These are phyloP conservation scores for Morella rubra DNA, from an alignment of 306 rosid genomes.

Conservation along the genomic window DNA sequence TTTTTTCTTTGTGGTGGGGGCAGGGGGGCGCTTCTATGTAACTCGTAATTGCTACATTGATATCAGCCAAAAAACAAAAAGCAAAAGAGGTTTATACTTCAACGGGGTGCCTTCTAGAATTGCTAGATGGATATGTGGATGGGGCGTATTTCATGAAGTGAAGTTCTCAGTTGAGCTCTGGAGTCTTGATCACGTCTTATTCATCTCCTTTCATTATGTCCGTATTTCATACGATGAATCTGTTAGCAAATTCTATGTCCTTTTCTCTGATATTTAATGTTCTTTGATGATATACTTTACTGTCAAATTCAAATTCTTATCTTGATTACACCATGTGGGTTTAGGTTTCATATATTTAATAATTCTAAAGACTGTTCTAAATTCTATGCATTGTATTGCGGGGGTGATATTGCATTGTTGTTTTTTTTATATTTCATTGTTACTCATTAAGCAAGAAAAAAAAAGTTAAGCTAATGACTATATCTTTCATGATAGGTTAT, in stretches of 20 bases:
- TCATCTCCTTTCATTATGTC: no score
- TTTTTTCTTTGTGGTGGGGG: not conserved
- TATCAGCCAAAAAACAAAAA: no score
- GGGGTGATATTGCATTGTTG: not conserved
- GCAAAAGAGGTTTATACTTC: no score
- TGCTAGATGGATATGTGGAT: no score
- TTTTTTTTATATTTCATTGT: no score
- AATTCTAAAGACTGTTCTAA: not conserved
- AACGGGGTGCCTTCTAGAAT: no score
- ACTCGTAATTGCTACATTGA: no score
- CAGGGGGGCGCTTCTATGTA: no score
- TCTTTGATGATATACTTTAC: not conserved
- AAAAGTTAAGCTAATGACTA: not conserved
- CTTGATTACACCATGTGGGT: not conserved
- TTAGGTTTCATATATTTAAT: not conserved
- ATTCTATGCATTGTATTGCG: not conserved
- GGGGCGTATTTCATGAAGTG: no score
- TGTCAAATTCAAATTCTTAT: not conserved
- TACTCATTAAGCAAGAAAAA: constrained; percentile 7
- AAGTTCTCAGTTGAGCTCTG: no score
- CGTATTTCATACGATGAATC: no score
- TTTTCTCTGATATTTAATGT: not conserved
- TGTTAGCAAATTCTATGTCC: not conserved
- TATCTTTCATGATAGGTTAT: constrained; percentile 48
- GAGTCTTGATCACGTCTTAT: no score